Base-by-base conservation (phyloP, 768 basidiomycete genomes). In the Tulasnella calospora region DNA sequence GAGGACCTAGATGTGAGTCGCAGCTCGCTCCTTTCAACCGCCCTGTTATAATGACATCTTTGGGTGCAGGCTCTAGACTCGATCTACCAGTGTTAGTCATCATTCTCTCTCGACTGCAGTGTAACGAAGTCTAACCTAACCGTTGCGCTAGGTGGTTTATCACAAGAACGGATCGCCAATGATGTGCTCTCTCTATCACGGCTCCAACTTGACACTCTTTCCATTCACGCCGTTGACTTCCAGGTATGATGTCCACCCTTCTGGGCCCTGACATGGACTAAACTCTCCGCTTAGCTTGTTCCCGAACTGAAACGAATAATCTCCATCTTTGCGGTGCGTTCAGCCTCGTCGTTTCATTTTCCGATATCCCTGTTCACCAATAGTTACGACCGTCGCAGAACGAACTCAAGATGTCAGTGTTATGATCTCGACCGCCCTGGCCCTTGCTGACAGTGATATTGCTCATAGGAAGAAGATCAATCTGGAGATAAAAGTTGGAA, bases 161-260 rank as follows among this genome's bases (percentile, higher is more conserved):
- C 83, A 13, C 85, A 85, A 80, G 84, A 84, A 72, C 79, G 84
- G 71, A 86, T 86, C 38, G 83, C 84, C 44, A 85, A 86, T 78
- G 86, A 86, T 79, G 84, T 86, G 0, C 82, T 86, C 15, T 85
- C 85, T 19, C 80, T 86, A 19, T 86, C 84, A 27, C 80, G 85
- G 46, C 84, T 86, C 67, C 85, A 85, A 77, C 81, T 86, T 5
- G 83, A 84, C 72, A 81, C 81, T 78, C 80, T 81, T 30, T 80
- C 81, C 19, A 80, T 83, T 38, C 81, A 81, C n/a, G 77, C 79
- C 30, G 79, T 81, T 38, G 81, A 79, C 27, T 78, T 75, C 67
- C 75, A 40, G 27, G 69, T 81, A 47, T 72, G 79, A 80, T 73
- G 73, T 40, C 21, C n/a, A 41, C 44, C 19, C 13, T 51, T 6